phyloP scores from a whole-genome alignment of 1,139 yeast species.

The Candida smagusa region DNA sequence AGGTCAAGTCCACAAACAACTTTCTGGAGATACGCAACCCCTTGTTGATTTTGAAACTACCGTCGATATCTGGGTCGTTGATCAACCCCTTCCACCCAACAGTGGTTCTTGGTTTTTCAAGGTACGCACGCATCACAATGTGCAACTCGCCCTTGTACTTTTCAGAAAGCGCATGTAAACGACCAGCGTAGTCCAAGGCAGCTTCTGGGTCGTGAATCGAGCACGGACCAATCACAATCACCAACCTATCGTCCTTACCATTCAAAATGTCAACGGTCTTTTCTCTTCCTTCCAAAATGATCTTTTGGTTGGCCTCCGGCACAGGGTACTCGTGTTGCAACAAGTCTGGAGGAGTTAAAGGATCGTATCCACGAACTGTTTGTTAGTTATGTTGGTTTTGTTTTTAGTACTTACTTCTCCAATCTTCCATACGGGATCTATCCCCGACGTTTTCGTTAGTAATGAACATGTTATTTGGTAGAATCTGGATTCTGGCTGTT shows the following conservation, averaged over 20 bases:
- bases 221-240: constrained; percentile 92
- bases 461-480: constrained; percentile 60
- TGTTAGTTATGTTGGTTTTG: constrained; percentile 5
- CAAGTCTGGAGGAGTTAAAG: constrained; percentile 90
- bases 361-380: constrained; percentile 70
- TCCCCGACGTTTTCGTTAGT: constrained; percentile 82
- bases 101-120: constrained; percentile 97
- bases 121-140: constrained; percentile 94
- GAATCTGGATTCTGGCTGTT: not conserved
- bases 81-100: constrained; percentile 99
- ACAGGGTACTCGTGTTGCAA: constrained; percentile 88
- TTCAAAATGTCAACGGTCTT: constrained; percentile 66
- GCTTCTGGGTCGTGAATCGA: constrained; percentile 93
- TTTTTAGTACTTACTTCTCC: constrained; percentile 61
- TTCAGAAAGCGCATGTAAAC: constrained; percentile 57
- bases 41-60: constrained; percentile 89
- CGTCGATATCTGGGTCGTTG: constrained; percentile 95
- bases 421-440: constrained; percentile 78
- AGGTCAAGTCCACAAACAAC: constrained; percentile 77
- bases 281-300: constrained; percentile 73
- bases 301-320: constrained; percentile 53
- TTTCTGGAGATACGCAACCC: constrained; percentile 88
- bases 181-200: constrained; percentile 81
- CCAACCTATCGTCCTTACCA: constrained; percentile 76
- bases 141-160: constrained; percentile 71